Conservation (phyloP, 495 filamentous ascomycete genomes). For the Annulohypoxylon bovei region DNA sequence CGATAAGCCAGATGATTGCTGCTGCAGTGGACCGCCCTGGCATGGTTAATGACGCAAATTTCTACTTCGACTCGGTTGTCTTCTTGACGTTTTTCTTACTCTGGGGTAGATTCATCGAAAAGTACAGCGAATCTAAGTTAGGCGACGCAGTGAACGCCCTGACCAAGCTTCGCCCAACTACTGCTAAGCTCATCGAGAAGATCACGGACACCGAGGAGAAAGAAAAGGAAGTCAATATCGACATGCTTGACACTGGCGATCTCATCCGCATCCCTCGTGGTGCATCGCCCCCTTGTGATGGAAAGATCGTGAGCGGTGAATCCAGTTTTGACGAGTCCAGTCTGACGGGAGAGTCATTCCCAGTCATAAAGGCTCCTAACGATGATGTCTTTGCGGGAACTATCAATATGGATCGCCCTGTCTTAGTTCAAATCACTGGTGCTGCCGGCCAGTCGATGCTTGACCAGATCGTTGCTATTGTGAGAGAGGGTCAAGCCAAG, state of each 20-base stretch:
- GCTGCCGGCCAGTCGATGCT: constrained; percentile 85
- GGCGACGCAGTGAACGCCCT: constrained; percentile 87
- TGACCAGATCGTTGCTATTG: constrained; percentile 88
- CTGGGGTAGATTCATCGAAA: constrained; percentile 79
- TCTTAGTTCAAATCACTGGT: constrained; percentile 75
- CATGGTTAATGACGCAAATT: constrained; percentile 62
- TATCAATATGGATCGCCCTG: constrained; percentile 78
- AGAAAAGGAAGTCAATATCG: constrained; percentile 64
- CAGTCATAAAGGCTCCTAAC: constrained; percentile 73
- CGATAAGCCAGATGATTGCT: constrained; percentile 79
- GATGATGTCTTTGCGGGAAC: constrained; percentile 87
- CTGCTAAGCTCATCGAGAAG: constrained; percentile 74
- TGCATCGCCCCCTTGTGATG: constrained; percentile 86
- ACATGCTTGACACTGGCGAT: constrained; percentile 86
- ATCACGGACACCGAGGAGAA: constrained; percentile 46
- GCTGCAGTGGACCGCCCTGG: constrained; percentile 60
- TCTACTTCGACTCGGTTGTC: constrained; percentile 94
- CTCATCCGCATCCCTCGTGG: constrained; percentile 79
- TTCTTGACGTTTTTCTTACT: constrained; percentile 94
- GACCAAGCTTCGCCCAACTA: constrained; percentile 79
- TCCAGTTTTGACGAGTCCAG: constrained; percentile 89
- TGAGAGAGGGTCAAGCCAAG: constrained; percentile 89
- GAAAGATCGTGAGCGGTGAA: constrained; percentile 69
- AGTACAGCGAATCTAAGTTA: constrained; percentile 91
- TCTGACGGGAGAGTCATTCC: constrained; percentile 86